Base-by-base conservation (phyloP, 1,284 basidiomycete genomes). In the Quambalaria eucalypti region DNA sequence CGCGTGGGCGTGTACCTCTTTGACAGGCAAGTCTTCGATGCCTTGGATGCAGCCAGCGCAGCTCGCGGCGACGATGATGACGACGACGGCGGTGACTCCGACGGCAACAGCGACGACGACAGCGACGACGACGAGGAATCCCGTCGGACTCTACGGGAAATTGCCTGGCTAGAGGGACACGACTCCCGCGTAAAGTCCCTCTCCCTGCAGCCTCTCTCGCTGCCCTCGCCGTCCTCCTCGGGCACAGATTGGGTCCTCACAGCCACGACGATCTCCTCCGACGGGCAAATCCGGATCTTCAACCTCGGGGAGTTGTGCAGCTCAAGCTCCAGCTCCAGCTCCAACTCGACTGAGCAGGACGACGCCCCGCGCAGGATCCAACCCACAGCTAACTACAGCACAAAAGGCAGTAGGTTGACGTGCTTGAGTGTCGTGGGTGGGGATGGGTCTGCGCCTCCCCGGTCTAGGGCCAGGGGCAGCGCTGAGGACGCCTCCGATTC, bases 261-360 rank as follows among this genome's bases (percentile, higher is more conserved):
- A 23, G 66, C 62, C 12, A 51, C 61, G 28, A 73, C 69, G 19
- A 69, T 73, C 57, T 71, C 66, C n/a, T 73, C 73, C 0, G 73
- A 75, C 51, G 73, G 73, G 6, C 56, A 60, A 8, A 65, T 75
- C 47, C 68, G 71, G 31, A 63, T 68, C 9, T 75, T 71, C 42
- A 64, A 73, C 48, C 59, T 73, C 26, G 51, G 50, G 9, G 1
- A 51, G 14, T 54, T 70, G 44, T 5, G 16, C 36, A 3, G 16
- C 36, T 39, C 36, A n/a, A 4, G 36, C 36, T 39, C 36, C 36
- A 5, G 10, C 36, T 10, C 16, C 10, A 14, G 16, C 36, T 39
- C 3, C 36, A 4, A n/a, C n/a, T n/a, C n/a, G n/a, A n/a, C n/a
- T n/a, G n/a, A n/a, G n/a, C 16, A 39, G 10, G 36, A 21, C 3